Conservation (phyloP, 768 basidiomycete species). For the Chalciporus sphaerocephalus region DNA sequence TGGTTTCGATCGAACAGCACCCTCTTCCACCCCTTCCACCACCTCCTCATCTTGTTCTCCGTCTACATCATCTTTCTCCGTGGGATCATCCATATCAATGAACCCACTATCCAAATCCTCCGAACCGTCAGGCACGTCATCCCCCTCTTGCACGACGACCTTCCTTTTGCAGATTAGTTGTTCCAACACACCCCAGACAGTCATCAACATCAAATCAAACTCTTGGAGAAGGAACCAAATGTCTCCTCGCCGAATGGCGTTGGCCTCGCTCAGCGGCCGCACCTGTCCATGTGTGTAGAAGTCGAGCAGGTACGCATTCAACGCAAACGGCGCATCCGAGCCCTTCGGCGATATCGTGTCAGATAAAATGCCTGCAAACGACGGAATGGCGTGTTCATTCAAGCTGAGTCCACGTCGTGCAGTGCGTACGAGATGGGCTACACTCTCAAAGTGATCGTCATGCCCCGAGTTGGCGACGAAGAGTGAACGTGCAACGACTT, state of each 20-base stretch:
- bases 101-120: constrained; percentile 34
- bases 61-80: constrained; percentile 20
- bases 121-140: constrained; percentile 12
- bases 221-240: constrained; percentile 64
- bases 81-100: constrained; percentile 24
- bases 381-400: constrained; percentile 58
- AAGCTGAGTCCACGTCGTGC: constrained; percentile 51
- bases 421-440: constrained; percentile 50
- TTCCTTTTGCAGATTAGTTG: constrained; percentile 35
- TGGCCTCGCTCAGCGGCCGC: constrained; percentile 43
- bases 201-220: constrained; percentile 47
- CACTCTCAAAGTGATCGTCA: constrained; percentile 46
- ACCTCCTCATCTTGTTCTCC: constrained; percentile 19
- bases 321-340: constrained; percentile 16
- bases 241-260: constrained; percentile 57
- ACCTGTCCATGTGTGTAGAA: constrained; percentile 66
- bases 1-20: constrained; percentile 25
- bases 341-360: neutral
- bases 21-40: neutral
- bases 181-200: constrained; percentile 48
- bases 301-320: constrained; percentile 67
- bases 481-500: constrained; percentile 45
- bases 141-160: constrained; percentile 8
- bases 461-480: constrained; percentile 71
- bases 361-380: constrained; percentile 37